phyloP scores from a whole-genome alignment of 164 flowering plant genomes.

The Taxillus chinensis region DNA sequence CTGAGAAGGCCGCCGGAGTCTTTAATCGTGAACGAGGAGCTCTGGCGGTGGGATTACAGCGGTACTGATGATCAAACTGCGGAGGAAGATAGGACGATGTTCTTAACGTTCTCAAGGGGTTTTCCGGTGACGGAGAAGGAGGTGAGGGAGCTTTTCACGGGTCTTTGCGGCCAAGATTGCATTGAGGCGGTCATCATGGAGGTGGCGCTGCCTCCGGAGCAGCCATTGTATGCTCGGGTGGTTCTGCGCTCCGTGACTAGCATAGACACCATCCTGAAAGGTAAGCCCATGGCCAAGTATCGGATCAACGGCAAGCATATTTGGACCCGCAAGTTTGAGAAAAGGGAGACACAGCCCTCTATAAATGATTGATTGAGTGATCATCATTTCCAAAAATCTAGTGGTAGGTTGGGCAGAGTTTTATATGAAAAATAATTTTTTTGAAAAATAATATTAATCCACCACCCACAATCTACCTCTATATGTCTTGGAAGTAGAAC shows the following conservation, averaged over 20 bases:
- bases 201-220: conserved; percentile 1
- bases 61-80: neutral
- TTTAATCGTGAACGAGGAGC: neutral
- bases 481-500: too few relatives aligned
- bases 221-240: conserved; percentile 23
- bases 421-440: too few relatives aligned
- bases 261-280: conserved; percentile 20
- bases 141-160: conserved; percentile 18
- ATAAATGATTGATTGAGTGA: too few relatives aligned
- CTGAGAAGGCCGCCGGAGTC: neutral
- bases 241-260: conserved; percentile 8
- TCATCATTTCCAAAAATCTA: too few relatives aligned
- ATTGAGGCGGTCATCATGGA: conserved; percentile 22
- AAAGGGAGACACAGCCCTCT: neutral
- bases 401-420: too few relatives aligned
- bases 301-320: conserved; percentile 25
- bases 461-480: too few relatives aligned
- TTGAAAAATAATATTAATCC: too few relatives aligned
- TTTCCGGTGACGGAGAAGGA: conserved; percentile 21
- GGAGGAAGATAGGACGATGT: conserved; percentile 27
- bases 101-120: conserved; percentile 31
- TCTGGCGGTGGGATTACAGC: conserved; percentile 14
- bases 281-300: conserved; percentile 14
- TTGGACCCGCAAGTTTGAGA: conserved; percentile 33
- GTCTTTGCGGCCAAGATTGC: conserved; percentile 12